Conservation (phyloP, 2,329 filamentous ascomycete species). For the Niveomyces coronatus region DNA sequence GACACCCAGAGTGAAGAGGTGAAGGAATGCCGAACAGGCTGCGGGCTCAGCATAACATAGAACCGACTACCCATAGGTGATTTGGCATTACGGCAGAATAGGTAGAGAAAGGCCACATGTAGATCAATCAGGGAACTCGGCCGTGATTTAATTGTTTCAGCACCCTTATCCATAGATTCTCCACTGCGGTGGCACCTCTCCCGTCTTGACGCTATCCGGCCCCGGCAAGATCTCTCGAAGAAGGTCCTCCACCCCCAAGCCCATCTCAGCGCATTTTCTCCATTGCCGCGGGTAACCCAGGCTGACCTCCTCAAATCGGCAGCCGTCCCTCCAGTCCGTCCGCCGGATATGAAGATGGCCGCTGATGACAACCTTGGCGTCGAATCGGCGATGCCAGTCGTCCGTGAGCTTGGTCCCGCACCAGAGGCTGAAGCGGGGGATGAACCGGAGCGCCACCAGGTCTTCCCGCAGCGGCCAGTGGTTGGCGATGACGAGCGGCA, state of each 20-base stretch:
- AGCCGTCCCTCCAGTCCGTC: conserved; percentile 27
- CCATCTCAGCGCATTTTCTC: conserved; percentile 19
- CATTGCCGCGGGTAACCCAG: conserved; percentile 28
- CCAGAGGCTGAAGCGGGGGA: conserved; percentile 28
- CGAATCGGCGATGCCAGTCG: conserved; percentile 25
- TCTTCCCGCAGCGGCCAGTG: conserved; percentile 29
- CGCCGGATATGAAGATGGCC: conserved; percentile 28
- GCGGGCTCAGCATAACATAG: too few relatives aligned
- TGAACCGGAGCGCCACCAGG: conserved; percentile 22
- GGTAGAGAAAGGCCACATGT: too few relatives aligned
- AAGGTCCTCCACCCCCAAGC: conserved; percentile 22
- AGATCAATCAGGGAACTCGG: too few relatives aligned
- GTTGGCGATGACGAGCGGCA: conserved; percentile 24
- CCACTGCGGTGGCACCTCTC: conserved; percentile 1
- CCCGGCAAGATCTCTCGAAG: conserved; percentile 22
- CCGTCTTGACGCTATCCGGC: neutral
- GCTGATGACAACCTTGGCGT: conserved; percentile 25
- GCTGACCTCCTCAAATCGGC: conserved; percentile 27
- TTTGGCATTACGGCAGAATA: too few relatives aligned
- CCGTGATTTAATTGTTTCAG: too few relatives aligned
- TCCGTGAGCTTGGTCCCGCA: conserved; percentile 26
- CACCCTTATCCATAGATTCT: conserved; percentile 6
- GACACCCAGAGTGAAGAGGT: too few relatives aligned
- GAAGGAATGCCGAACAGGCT: too few relatives aligned
- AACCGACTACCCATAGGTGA: too few relatives aligned